phyloP scores from a whole-genome alignment of 1,284 basidiomycete genomes.

The Papiliotrema nemorosa region DNA sequence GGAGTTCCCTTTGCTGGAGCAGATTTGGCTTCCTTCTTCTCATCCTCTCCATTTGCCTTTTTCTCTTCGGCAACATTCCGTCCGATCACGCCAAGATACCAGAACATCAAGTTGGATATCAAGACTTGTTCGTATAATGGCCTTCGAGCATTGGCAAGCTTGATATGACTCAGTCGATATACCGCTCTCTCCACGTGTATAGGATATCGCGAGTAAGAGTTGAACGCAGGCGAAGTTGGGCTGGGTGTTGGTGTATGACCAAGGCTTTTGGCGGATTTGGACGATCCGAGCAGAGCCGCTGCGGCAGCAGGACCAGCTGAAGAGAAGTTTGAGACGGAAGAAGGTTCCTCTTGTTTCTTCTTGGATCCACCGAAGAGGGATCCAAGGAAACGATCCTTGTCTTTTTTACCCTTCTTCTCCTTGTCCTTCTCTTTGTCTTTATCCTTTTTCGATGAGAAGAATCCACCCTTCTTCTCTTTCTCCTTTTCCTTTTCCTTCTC shows the following conservation, averaged over 20 bases:
- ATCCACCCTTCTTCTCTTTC: slow-evolving; percentile 51
- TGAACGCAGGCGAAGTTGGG: slow-evolving; percentile 57
- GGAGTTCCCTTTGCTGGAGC: slow-evolving; percentile 44
- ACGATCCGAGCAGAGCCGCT: slow-evolving; percentile 72
- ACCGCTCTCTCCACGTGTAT: slow-evolving; percentile 98
- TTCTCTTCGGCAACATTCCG: slow-evolving; percentile 55
- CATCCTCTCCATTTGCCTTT: slow-evolving; percentile 48
- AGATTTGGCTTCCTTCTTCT: slow-evolving; percentile 28
- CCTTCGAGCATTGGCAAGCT: slow-evolving; percentile 91
- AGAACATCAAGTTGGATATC: slow-evolving; percentile 99
- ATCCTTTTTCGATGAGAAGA: slow-evolving; percentile 62
- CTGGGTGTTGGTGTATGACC: slow-evolving; percentile 37
- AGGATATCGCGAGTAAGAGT: slow-evolving; percentile 78
- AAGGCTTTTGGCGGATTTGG: slow-evolving; percentile 66
- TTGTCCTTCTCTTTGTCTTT: slow-evolving; percentile 62
- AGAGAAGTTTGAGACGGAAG: slow-evolving; percentile 52
- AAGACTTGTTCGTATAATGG: slow-evolving; percentile 97
- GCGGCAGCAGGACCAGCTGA: slow-evolving; percentile 73
- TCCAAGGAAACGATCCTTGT: slow-evolving; percentile 79
- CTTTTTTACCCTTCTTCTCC: slow-evolving; percentile 56
- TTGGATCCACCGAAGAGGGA: slow-evolving; percentile 81
- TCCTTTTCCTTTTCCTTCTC: slow-evolving; percentile 62
- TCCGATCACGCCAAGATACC: slow-evolving; percentile 98
- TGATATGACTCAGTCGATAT: slow-evolving; percentile 95
- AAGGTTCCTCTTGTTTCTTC: slow-evolving; percentile 63